Evolutionary conservation across 306 rosid species (phyloP).

Genomic region (Malus domestica): ASM211411v1 NC_041804.1:8521501-8522000

Average conservation of each 20-base stretch:
- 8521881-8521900: not conserved
- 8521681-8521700: not conserved
- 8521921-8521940: slow-evolving; percentile 13
- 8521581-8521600: too few species aligned
- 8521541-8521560: too few species aligned
- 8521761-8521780: not conserved
- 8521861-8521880: not conserved
- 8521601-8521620: too few species aligned
- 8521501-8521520: too few species aligned
- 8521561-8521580: too few species aligned
- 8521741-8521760: slow-evolving; percentile 11
- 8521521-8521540: too few species aligned
- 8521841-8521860: not conserved
- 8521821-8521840: not conserved
- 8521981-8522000: not conserved
- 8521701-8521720: slow-evolving; percentile 14
- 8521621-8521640: too few species aligned
- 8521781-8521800: not conserved
- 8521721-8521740: slow-evolving; percentile 24
- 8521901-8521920: slow-evolving; percentile 4
- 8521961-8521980: not conserved
- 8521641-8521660: not conserved
- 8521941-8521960: slow-evolving; percentile 19
- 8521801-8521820: not conserved
- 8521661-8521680: not conserved